Evolutionary conservation across 164 flowering plant genomes (phyloP), one percentile per base, ranked within the genome.

Genomic region (Santalum album): DNA sequence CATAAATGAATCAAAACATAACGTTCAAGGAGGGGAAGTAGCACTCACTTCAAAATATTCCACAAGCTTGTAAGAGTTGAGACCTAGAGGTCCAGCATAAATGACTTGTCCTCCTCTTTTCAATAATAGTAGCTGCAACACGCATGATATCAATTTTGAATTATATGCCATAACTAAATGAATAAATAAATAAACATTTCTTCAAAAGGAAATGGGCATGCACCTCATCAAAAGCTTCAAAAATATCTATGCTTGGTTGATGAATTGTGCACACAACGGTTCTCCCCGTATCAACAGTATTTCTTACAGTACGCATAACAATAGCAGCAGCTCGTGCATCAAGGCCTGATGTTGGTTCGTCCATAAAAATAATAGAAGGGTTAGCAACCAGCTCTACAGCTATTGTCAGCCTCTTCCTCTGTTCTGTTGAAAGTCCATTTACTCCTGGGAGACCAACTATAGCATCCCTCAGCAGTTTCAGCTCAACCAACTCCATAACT

Each of bases 41-140:
- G n/a, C 15, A 68, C 80, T 61, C 64, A 84, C 96, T 64, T 85
- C 82, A 67, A 87, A 85, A 57, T 88, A 88, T 39, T 87, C 85
- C 24, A 79, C 57, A 23, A 87, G 77, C 61, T 73, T 73, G 66
- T 75, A 77, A 63, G 92, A 83, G 18, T 72, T 65, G 19, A 21
- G 76, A 59, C 92, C 92, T 16, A 87, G 83, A 24, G 83, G 62
- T 57, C 96, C 96, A 24, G 73, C 72, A 69, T 87, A 84, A 42
- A 77, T 83, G 34, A 81, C 82, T 66, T 78, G 90, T 29, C 92
- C 96, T 44, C 96, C 92, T 76, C 86, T 79, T 63, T 87, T 87
- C 96, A 87, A 79, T 76, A 87, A 56, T 12, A 87, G 64, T 17
- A 85, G 74, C 92, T 87, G 78, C 42, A 60, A 49, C 18, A 20